Conservation (phyloP, 202 grass and related monocot genomes). For the Musa balbisiana region DNA sequence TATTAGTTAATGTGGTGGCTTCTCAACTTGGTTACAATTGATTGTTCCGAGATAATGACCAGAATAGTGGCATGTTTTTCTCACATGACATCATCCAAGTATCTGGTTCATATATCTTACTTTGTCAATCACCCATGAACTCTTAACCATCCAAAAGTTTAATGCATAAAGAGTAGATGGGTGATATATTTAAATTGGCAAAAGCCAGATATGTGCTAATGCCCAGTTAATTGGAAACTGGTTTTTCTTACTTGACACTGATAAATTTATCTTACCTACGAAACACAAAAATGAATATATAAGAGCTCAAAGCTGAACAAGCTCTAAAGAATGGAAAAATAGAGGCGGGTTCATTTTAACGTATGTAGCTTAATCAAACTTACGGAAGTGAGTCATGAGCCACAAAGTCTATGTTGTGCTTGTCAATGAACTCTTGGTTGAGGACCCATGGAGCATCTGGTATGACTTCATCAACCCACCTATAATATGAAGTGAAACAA, state of each 20-base stretch:
- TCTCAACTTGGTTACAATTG: neutral
- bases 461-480: slow-evolving; percentile 98
- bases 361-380: slow-evolving; percentile 9
- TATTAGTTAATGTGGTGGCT: neutral
- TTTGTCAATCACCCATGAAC: neutral
- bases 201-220: neutral
- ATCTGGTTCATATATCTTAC: neutral
- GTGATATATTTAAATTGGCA: neutral
- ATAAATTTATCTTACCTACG: neutral
- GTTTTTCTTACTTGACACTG: neutral
- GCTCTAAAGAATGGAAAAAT: neutral
- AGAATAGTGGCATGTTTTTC: neutral
- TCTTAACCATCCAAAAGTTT: neutral
- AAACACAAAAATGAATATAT: neutral
- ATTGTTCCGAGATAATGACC: neutral
- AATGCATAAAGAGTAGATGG: neutral
- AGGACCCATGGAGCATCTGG: slow-evolving; percentile 97
- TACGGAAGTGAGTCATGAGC: slow-evolving; percentile 91
- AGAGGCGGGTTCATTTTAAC: neutral
- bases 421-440: slow-evolving; percentile 81
- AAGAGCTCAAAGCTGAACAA: neutral
- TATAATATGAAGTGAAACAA: slow-evolving; percentile 25
- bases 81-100: neutral
- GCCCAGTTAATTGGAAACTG: neutral
- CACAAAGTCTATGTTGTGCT: slow-evolving; percentile 77